Evolutionary conservation across 2,329 filamentous ascomycete genomes (phyloP), one percentile per base, ranked within the genome.

Genomic region (Lasiodiplodia theobromae): DNA sequence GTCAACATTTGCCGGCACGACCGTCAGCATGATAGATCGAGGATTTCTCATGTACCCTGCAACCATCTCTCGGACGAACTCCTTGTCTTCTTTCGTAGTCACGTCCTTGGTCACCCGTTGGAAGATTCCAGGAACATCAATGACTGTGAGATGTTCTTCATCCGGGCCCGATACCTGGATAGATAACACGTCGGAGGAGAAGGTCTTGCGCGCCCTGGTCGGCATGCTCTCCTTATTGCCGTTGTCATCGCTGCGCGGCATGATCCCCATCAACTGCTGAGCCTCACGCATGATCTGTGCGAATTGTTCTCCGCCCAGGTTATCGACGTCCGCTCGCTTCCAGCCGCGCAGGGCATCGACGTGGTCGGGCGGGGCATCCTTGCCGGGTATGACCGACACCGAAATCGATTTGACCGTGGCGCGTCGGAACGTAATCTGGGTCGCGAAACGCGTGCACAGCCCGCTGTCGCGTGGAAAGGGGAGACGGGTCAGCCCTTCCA

Each of bases 11-110:
- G 67, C 31, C 6, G 69, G 69, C 4, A 74, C 69, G 2, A 78
- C 74, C 1, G 77, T 76, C 1, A 78, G 68, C n/a, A 76, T 77
- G 51, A 78, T 75, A 3, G 73, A 74, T 2, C 74, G 71, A 4
- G 72, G 70, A 16, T 75, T 74, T 18, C 68, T 72, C 82, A 91
- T 88, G 71, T 92, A 92, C 0, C 77, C 76, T 1, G 84, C 73
- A 0, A 84, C 82, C 34, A 83, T 71, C 4, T 71, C 66, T 6
- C 72, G 70, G 16, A 82, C 74, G 0, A 77, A 69, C 5, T 75
- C 71, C 7, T 73, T 73, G 60, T 83, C 81, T 12, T 72, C 71
- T 3, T 74, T 73, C 0, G 75, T 75, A 28, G 81, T 69, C n/a
- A 77, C 1, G 76, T 71, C 31, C 70, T 63, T 21, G 76, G 74